Evolutionary conservation across 805 yeast genomes (phyloP).

Genomic region (Teunomyces funiuensis): DNA sequence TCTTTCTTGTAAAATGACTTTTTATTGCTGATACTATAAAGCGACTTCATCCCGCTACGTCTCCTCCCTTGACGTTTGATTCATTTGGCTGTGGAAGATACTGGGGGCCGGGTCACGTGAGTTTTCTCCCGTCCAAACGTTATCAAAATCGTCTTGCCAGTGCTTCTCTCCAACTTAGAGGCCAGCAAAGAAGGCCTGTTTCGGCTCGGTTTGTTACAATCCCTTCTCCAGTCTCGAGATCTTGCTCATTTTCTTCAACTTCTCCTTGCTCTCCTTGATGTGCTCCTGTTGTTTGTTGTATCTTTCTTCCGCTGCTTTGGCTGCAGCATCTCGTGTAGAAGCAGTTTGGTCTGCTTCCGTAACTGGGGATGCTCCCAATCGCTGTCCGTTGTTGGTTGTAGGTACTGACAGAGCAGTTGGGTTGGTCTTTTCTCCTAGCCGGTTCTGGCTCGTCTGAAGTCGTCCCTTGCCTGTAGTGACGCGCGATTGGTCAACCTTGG

Average conservation of each 20-base stretch:
- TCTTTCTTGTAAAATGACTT: conserved; percentile 30
- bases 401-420: background rate
- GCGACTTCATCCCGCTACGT: background rate
- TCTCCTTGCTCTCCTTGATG: conserved; percentile 25
- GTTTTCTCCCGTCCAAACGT: too few species aligned
- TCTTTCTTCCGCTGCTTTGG: conserved; percentile 41
- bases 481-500: conserved; percentile 1
- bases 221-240: conserved; percentile 36
- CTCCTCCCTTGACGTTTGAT: background rate
- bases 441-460: background rate
- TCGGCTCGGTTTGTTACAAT: conserved; percentile 9
- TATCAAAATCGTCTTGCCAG: background rate
- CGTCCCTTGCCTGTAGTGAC: background rate
- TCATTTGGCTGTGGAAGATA: too few species aligned
- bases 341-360: background rate
- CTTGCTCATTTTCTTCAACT: conserved; percentile 30
- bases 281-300: conserved; percentile 28
- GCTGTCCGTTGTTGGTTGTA: background rate
- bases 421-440: background rate
- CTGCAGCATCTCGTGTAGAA: conserved; percentile 31
- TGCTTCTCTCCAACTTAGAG: background rate
- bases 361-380: background rate
- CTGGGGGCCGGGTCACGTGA: too few species aligned
- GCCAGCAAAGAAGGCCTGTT: background rate
- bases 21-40: background rate